Base-by-base conservation (phyloP, 345 rosid species). In the Euphorbia pulcherrima region DNA sequence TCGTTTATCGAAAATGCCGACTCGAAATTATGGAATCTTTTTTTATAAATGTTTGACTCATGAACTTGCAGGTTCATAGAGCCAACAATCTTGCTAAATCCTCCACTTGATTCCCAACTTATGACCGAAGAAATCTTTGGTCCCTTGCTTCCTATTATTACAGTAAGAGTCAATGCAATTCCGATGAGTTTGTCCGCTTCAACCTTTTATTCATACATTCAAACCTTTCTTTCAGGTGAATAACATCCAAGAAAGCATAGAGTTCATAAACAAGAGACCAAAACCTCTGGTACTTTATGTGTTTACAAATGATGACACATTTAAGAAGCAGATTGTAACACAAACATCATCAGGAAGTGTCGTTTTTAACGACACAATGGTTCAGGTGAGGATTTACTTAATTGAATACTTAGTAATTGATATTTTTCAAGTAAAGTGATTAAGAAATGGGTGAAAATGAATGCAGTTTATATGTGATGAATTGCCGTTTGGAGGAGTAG, bases 401-500 rank as follows among this genome's bases (percentile, higher is more conserved):
- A 39, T 39, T 39, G 8, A 4, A 39, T 39, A 4, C 6, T 39
- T 33, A 33, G 7, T 33, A 33, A 33, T 33, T 33, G 37, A 12
- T 5, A 4, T 37, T 37, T 37, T 37, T 12, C 12, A 39, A 39
- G 6, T 39, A 9, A 39, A 4, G 1, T 39, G 12, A 39, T 6
- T 39, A n/a, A n/a, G 44, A 39, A 39, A 2, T 33, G 3, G 37
- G 7, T 33, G 37, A 33, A 33, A 33, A 33, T 33, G 37, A 39
- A 52, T 78, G 82, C 84, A 92, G 98, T 86, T 83, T 71, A 0
- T 82, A 44, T 83, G 88, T 72, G 96, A 90, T 67, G 67, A 68
- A 12, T 71, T 90, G 46, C 98, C 98, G 16, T 92, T 92, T 59
- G 98, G 98, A 72, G 97, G 97, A 13, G 96, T 90, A 13, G 98